phyloP scores from a whole-genome alignment of 2,329 filamentous ascomycete species.

The Blastomyces silverae region DNA sequence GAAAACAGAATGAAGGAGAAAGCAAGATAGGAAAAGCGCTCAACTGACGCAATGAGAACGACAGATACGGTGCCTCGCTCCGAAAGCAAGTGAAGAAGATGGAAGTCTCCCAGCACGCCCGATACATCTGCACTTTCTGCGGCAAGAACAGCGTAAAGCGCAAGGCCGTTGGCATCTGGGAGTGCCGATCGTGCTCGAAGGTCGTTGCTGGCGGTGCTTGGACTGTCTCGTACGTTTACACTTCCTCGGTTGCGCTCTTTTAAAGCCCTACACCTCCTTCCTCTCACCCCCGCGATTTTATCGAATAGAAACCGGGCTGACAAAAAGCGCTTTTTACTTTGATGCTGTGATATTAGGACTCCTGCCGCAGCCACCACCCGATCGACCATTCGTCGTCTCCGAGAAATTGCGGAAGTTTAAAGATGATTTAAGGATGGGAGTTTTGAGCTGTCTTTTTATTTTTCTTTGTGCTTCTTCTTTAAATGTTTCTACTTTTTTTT shows the following conservation, averaged over 20 bases:
- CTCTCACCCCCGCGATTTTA: neutral
- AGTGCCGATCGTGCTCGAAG: conserved; percentile 94
- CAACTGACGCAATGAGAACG: conserved; percentile 24
- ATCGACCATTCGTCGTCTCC: conserved; percentile 93
- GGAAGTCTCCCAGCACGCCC: conserved; percentile 98
- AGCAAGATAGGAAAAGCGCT: conserved; percentile 19
- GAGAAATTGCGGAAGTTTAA: conserved; percentile 95
- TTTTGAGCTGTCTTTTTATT: conserved; percentile 11
- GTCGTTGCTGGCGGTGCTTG: conserved; percentile 89
- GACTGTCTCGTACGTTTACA: conserved; percentile 78
- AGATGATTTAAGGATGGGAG: conserved; percentile 28
- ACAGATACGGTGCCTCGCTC: conserved; percentile 95
- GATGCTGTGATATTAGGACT: conserved; percentile 52
- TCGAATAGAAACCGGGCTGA: conserved; percentile 24
- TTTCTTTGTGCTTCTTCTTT: conserved; percentile 14
- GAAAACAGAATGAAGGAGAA: neutral
- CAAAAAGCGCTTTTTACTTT: conserved; percentile 8
- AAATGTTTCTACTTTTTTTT: conserved; percentile 17
- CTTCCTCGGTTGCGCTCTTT: conserved; percentile 14
- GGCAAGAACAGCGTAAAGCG: conserved; percentile 93
- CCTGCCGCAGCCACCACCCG: conserved; percentile 88
- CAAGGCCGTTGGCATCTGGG: conserved; percentile 89
- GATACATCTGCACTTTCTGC: conserved; percentile 97
- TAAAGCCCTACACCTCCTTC: conserved; percentile 12
- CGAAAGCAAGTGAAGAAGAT: conserved; percentile 99